phyloP scores from a whole-genome alignment of 192 early-diverging fungal species.

The Funneliformis geosporum region DNA sequence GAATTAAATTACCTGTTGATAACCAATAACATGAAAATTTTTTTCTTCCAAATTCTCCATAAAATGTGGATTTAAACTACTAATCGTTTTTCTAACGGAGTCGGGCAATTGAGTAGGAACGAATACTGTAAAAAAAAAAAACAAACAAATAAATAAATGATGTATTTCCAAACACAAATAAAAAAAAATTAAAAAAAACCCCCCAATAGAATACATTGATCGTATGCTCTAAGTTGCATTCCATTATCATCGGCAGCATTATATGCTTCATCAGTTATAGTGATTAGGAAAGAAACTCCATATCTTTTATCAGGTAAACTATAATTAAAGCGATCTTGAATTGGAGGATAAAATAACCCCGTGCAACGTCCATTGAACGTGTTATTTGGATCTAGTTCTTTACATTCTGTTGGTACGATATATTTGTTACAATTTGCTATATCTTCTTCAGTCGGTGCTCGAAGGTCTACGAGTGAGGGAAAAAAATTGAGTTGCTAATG shows the following conservation, averaged over 20 bases:
- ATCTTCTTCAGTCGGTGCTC: not conserved
- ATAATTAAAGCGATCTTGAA: conserved; percentile 1
- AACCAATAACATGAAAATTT: conserved; percentile 1
- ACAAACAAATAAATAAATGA: too few species aligned
- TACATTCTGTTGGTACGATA: not conserved
- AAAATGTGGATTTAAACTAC: not conserved
- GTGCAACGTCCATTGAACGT: not conserved
- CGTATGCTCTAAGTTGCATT: not conserved
- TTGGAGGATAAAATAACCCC: not conserved
- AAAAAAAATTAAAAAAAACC: not conserved
- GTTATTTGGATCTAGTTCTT: not conserved
- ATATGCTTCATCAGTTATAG: not conserved
- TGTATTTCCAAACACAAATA: not conserved
- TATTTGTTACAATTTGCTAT: not conserved
- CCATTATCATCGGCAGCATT: conserved; percentile 4
- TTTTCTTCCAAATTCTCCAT: not conserved
- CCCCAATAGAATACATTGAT: not conserved
- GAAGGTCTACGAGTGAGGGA: not conserved
- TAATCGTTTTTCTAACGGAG: not conserved
- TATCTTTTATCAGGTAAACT: conserved; percentile 2
- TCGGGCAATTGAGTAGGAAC: not conserved
- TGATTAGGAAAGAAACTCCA: not conserved
- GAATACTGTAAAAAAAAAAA: not conserved
- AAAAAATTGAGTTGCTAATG: not conserved
- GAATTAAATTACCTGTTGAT: conserved; percentile 1